Evolutionary conservation across 768 basidiomycete species (phyloP).

Genomic region (Rhodocollybia butyracea): DNA sequence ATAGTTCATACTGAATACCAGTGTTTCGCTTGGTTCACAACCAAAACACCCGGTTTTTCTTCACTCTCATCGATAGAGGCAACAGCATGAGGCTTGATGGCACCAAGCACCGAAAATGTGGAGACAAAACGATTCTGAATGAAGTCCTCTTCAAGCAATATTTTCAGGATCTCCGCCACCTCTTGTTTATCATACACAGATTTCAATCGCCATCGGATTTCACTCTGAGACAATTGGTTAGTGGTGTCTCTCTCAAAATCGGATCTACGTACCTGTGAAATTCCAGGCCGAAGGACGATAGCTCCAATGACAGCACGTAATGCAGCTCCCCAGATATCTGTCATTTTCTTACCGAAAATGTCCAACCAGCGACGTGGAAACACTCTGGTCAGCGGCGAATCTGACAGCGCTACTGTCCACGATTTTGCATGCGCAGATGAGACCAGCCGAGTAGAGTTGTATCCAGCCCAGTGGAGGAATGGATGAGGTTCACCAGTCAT

Average conservation of each 20-base stretch:
- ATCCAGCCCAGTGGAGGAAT: constrained; percentile 68
- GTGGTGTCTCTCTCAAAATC: constrained; percentile 6
- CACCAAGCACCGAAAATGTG: constrained; percentile 9
- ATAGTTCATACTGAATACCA: constrained; percentile 61
- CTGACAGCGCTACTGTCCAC: constrained; percentile 58
- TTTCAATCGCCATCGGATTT: constrained; percentile 69
- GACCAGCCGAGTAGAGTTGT: constrained; percentile 50
- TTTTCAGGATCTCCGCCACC: constrained; percentile 55
- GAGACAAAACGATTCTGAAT: constrained; percentile 31
- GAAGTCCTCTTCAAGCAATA: constrained; percentile 51
- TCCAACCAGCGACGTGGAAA: constrained; percentile 79
- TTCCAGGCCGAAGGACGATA: constrained; percentile 68
- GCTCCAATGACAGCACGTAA: constrained; percentile 64
- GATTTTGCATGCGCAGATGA: constrained; percentile 44
- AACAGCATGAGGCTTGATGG: constrained; percentile 19
- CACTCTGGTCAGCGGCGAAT: constrained; percentile 39
- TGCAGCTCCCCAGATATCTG: constrained; percentile 71
- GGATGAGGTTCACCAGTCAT: constrained; percentile 50
- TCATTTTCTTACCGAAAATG: constrained; percentile 56
- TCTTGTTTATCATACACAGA: constrained; percentile 77
- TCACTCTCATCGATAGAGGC: constrained; percentile 48
- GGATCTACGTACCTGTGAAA: constrained; percentile 55
- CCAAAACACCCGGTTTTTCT: constrained; percentile 52
- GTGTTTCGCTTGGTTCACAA: constrained; percentile 47
- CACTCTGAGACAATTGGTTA: constrained; percentile 39